Evolutionary conservation across 164 flowering plant species (phyloP).

Genomic region (Vitis cinerea): DNA sequence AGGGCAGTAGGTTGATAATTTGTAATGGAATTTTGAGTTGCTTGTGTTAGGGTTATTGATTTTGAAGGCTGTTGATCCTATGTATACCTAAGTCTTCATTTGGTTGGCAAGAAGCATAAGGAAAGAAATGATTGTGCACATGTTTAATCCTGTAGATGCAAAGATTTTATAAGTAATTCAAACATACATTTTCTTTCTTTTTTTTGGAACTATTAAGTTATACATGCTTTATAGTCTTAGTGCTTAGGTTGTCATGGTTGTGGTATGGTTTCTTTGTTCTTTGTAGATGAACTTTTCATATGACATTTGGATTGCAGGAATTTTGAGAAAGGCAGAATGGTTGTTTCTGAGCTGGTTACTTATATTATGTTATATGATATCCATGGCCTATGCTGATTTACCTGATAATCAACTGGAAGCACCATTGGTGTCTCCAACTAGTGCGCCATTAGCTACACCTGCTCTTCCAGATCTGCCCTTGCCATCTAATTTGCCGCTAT

Average conservation of each 20-base stretch:
- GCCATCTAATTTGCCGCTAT: constrained; percentile 35
- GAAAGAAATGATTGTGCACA: too few species aligned
- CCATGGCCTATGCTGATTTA: constrained; percentile 28
- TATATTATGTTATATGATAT: constrained; percentile 28
- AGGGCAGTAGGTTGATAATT: constrained; percentile 2
- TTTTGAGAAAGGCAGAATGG: constrained; percentile 18
- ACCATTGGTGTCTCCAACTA: constrained; percentile 23
- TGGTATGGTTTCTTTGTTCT: neutral
- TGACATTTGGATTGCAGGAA: constrained; percentile 32
- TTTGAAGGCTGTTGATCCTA: neutral
- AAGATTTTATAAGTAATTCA: too few species aligned
- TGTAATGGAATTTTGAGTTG: neutral
- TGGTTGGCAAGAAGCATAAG: too few species aligned
- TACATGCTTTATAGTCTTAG: too few species aligned
- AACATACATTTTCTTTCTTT: too few species aligned
- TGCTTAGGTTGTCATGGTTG: too few species aligned
- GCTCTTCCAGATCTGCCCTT: constrained; percentile 34
- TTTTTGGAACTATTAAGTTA: too few species aligned
- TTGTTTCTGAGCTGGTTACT: constrained; percentile 31
- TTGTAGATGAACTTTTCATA: neutral
- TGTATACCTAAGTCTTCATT: neutral
- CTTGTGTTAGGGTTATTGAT: constrained; percentile 4
- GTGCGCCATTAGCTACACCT: constrained; percentile 24
- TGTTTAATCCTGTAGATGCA: too few species aligned
- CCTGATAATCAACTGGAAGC: constrained; percentile 15